Base-by-base conservation (phyloP, 305 asterid species). In the Fraxinus velutina region DNA sequence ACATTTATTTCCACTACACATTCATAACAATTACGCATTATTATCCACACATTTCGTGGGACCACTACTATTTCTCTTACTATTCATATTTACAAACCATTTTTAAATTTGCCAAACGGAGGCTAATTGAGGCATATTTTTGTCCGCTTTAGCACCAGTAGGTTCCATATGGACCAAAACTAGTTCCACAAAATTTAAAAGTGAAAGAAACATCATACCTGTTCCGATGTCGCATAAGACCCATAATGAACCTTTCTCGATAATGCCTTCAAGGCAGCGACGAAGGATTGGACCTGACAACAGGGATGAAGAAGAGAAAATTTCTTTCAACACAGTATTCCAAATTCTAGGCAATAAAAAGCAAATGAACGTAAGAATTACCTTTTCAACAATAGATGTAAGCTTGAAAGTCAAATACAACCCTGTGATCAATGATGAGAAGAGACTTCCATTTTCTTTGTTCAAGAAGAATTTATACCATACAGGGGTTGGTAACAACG, bases 401-500 rank as follows among this genome's bases (percentile, higher is more conserved):
- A 96, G 94, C 92, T 96, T 96, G 86, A 96, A 88, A 75, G 98
- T 94, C 78, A 94, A 86, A 85, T 94, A 96, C 87, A 96, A 85
- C 83, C 99, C 98, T 0, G 98, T 96, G 32, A 89, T 93, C 87
- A 96, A 86, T 44, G 97, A 89, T 73, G 99, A 94, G 87, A 96
- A 96, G 82, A 96, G 94, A 87, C 94, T 92, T 75, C 97, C 99
- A 80, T 95, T 91, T 5, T 92, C 95, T 86, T 96, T 96, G 97
- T 96, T 96, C 87, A 93, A 82, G 86, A 96, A 96, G 91, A 94
- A 96, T 82, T 97, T 89, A 86, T 93, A 96, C 99, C 99, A 96
- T 44, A 96, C 95, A 75, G 99, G 94, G 83, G 98, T 85, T 44
- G 99, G 97, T 85, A 96, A 88, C 85, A 96, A 83, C 55, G 97